Evolutionary conservation across 2,329 filamentous ascomycete genomes (phyloP).

Genomic region (Apiospora phragmitis): DNA sequence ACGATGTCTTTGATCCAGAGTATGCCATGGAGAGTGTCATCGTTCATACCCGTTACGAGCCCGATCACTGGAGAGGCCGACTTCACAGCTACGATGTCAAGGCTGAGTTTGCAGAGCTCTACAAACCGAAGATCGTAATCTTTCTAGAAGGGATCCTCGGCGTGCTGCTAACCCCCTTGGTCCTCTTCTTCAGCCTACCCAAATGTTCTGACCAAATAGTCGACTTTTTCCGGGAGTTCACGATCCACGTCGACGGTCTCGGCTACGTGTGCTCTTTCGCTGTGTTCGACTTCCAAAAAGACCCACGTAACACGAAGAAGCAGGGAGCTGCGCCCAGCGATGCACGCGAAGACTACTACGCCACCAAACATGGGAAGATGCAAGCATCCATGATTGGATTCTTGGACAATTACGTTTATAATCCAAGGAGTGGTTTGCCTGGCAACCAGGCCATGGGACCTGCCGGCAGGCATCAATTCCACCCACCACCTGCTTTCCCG

Average conservation of each 20-base stretch:
- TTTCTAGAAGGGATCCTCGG: conserved; percentile 91
- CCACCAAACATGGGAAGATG: conserved; percentile 97
- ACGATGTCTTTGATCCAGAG: conserved; percentile 87
- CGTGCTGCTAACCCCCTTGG: conserved; percentile 87
- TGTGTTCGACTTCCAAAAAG: conserved; percentile 94
- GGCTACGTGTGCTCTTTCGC: conserved; percentile 97
- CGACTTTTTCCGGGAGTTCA: conserved; percentile 98
- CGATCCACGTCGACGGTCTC: conserved; percentile 92
- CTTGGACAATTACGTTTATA: conserved; percentile 84
- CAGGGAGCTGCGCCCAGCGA: conserved; percentile 50
- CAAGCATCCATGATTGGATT: conserved; percentile 96
- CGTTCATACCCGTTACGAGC: conserved; percentile 89
- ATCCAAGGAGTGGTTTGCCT: conserved; percentile 67
- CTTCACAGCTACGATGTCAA: conserved; percentile 95
- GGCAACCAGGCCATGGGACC: conserved; percentile 55
- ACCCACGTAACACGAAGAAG: conserved; percentile 49
- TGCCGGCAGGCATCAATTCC: conserved; percentile 60
- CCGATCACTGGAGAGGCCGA: conserved; percentile 82
- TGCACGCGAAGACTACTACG: conserved; percentile 87
- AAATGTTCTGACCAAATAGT: conserved; percentile 89
- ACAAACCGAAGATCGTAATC: conserved; percentile 88
- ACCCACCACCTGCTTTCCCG: conserved; percentile 75
- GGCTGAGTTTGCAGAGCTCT: conserved; percentile 83
- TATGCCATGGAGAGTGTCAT: conserved; percentile 87
- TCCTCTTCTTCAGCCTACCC: conserved; percentile 83